A percentile compares a stretch with the other conserved stretches of the same genome.
phyloP scores from a whole-genome alignment of 139 green algal species.

The Trebouxia sp. region DNA sequence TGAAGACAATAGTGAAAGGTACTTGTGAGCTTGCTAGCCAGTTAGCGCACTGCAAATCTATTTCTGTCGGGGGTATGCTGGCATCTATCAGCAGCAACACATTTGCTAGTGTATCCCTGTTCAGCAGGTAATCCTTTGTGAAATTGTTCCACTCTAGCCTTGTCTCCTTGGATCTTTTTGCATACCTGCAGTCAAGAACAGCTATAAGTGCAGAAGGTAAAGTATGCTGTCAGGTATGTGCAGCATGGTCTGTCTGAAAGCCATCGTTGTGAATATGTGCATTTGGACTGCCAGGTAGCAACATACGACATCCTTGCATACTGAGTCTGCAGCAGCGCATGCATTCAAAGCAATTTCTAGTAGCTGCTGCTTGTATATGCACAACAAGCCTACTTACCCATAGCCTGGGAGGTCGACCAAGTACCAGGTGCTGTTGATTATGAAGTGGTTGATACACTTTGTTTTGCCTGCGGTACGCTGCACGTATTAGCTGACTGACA shows the following conservation, averaged over 20 bases:
- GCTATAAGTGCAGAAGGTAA: background rate
- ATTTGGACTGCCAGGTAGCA: no score
- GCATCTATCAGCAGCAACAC: conserved; percentile 94
- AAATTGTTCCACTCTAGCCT: conserved; percentile 82
- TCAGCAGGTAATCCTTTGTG: conserved; percentile 86
- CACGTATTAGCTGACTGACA: background rate
- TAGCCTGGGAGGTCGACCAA: conserved; percentile 96
- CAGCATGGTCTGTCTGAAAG: no score
- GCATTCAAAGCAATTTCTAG: background rate
- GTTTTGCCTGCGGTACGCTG: conserved; percentile 87
- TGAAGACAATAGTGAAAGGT: conserved; percentile 85
- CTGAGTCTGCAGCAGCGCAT: no score
- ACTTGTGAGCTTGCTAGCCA: conserved; percentile 81
- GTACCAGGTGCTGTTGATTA: conserved; percentile 95
- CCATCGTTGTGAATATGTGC: background rate
- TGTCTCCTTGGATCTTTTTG: conserved; percentile 51
- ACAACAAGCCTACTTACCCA: conserved; percentile 56
- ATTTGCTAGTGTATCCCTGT: conserved; percentile 77
- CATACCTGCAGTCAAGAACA: conserved; percentile 62
- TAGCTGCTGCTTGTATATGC: background rate
- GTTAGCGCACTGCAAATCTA: conserved; percentile 80
- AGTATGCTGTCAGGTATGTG: no score
- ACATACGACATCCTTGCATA: no score
- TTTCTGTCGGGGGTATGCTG: conserved; percentile 75
- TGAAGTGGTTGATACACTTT: conserved; percentile 95